Evolutionary conservation across 257 asterid genomes (phyloP), one percentile per base, ranked within the genome.

Genomic region (Gentiana macrophylla): DNA sequence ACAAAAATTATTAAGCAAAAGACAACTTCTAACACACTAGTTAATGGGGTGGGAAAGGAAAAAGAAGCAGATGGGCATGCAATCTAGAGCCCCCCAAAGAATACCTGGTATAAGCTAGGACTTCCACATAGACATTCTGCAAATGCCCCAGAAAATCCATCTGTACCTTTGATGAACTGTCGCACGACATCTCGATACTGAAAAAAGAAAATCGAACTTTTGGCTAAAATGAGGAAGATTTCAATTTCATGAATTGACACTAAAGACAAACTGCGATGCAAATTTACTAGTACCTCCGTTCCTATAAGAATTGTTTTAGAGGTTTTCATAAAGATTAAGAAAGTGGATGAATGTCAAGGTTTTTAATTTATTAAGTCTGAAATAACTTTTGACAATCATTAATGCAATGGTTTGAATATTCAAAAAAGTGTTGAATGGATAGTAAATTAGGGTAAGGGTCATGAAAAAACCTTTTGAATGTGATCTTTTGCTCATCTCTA

Each of bases 61-160:
- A 5, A 41, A 41, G 9, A 10, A 43, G 49, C 57, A 35, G 36
- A 53, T 37, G 33, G 43, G 36, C 24, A 32, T 53, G 12, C 12
- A 12, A 15, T 5, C 46, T 41, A 41, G 2, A 41, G 6, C 24
- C 46, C 6, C 46, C 46, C 46, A 41, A 41, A 41, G 9, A 5
- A 68, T 72, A 83, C 98, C 97, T 84, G 95, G 78, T 92, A 92
- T 57, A 85, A 67, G 64, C 81, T 80, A 53, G 98, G 98, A 74
- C 98, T 92, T 70, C 97, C 98, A 77, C 98, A 92, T 49, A 92
- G 87, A 66, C 95, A 85, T 67, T 81, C 90, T 41, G 98, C 98
- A 64, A 92, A 82, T 57, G 98, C 94, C 62, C 97, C 98, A 46
- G 98, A 70, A 79, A 92, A 92, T 36, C 95, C 95, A 83, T 92